Conservation (phyloP, 2,329 filamentous ascomycete genomes). For the Exophiala sideris region DNA sequence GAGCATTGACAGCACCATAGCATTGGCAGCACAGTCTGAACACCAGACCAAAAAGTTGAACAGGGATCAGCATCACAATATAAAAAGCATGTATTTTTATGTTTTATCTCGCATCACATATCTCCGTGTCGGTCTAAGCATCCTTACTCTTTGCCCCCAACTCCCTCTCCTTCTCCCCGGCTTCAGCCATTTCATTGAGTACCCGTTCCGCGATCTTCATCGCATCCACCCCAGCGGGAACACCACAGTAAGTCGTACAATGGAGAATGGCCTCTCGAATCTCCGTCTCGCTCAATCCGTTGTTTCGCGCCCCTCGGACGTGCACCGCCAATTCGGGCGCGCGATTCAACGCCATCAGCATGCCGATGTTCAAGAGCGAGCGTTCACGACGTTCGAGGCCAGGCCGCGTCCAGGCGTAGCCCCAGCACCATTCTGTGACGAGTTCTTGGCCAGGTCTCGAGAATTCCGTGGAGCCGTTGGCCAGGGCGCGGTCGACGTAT, state of each 20-base stretch:
- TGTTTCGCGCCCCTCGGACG: constrained; percentile 59
- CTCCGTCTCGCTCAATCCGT: constrained; percentile 59
- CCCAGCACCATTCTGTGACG: constrained; percentile 63
- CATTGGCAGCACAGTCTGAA: no score
- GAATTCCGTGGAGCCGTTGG: constrained; percentile 28
- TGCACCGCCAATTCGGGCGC: constrained; percentile 59
- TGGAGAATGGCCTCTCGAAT: constrained; percentile 49
- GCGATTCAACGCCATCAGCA: constrained; percentile 61
- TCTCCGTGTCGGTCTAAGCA: constrained; percentile 4
- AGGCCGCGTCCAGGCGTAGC: constrained; percentile 57
- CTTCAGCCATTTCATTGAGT: constrained; percentile 31
- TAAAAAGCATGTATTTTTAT: no score
- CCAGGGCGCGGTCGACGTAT: constrained; percentile 51
- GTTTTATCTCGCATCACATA: no score
- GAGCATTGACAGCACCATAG: no score
- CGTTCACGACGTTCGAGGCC: constrained; percentile 60
- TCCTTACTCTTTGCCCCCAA: constrained; percentile 22
- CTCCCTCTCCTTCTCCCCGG: constrained; percentile 26
- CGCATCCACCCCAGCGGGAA: constrained; percentile 44
- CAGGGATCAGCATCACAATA: no score
- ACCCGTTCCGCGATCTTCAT: constrained; percentile 33
- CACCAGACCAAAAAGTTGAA: no score
- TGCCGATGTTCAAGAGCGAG: constrained; percentile 61
- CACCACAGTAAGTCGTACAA: constrained; percentile 41
- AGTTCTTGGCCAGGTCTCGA: constrained; percentile 28